Evolutionary conservation across 257 asterid genomes (phyloP), one percentile per base, ranked within the genome.

Genomic region (Gentiana dahurica): DNA sequence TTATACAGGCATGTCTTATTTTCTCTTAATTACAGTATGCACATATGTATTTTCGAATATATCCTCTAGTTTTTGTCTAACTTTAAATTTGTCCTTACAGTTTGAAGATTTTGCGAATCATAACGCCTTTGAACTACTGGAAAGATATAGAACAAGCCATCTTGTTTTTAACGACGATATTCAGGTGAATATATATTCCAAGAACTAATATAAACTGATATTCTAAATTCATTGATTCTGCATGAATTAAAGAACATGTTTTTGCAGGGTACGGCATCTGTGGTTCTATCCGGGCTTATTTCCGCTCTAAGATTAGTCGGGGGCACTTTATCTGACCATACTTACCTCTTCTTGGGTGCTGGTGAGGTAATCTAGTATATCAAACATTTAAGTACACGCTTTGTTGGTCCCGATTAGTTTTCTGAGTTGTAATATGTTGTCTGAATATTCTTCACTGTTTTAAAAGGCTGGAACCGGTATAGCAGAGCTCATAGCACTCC

Each of bases 81-180:
- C 43, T 38, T 54, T 53, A 63, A 64, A 41, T 8, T 37, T 59
- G 45, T 55, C 34, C 67, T 68, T 57, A 41, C 79, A 89, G 95
- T 89, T 89, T 68, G 97, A 89, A 74, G 95, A 89, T 73, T 89
- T 89, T 66, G 97, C 95, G 49, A 89, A 89, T 78, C 95, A 86
- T 65, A 83, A 86, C 50, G 97, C 97, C 46, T 89, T 89, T 39
- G 83, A 81, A 63, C 80, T 89, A n/a, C 89, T 89, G 59, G 78
- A 81, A 34, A 89, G 75, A 63, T 89, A 81, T 73, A 82, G 95
- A 32, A 73, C 84, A 45, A 78, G 86, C 50, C 95, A 89, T 72
- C 97, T 89, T 35, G 95, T 89, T 46, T 89, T 89, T 72, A 89
- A 89, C 54, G 97, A 89, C 62, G 97, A 89, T 63, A 86, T 86